These are phyloP conservation scores for Pseudogymnoascus sp. DNA, from an alignment of 2,329 filamentous ascomycete genomes.

Conservation along the genomic window DNA sequence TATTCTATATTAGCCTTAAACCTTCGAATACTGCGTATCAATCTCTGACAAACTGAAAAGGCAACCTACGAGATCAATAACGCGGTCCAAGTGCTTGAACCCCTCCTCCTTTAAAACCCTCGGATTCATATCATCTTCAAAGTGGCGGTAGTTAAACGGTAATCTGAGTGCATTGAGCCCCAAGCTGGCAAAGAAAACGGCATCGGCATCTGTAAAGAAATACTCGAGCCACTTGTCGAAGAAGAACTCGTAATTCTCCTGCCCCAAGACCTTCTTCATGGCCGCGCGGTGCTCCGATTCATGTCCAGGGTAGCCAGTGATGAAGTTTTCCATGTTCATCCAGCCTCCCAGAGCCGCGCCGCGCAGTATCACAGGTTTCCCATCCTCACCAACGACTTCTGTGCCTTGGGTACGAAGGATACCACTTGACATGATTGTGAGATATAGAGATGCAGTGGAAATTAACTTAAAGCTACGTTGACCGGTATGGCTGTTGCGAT, in stretches of 20 bases:
- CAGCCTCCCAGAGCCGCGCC: slow-evolving; percentile 10
- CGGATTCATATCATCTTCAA: slow-evolving; percentile 41
- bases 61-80: slow-evolving; percentile 31
- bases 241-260: slow-evolving; percentile 41
- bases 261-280: slow-evolving; percentile 37
- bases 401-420: slow-evolving; percentile 30
- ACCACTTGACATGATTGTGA: slow-evolving; percentile 19
- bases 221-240: slow-evolving; percentile 41
- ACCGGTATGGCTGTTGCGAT: not conserved
- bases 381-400: slow-evolving; percentile 30
- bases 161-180: slow-evolving; percentile 41
- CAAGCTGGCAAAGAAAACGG: slow-evolving; percentile 39
- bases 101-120: slow-evolving; percentile 36
- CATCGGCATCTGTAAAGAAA: slow-evolving; percentile 41
- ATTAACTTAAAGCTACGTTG: not conserved
- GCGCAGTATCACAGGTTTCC: slow-evolving; percentile 19
- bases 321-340: slow-evolving; percentile 39
- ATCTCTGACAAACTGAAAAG: not conserved
- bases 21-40: slow-evolving; percentile 16
- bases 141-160: slow-evolving; percentile 34
- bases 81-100: slow-evolving; percentile 40
- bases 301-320: slow-evolving; percentile 41
- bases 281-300: slow-evolving; percentile 38
- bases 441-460: not conserved
- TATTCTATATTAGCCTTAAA: not conserved